phyloP scores from a whole-genome alignment of 2,329 filamentous ascomycete species.

The Stylonectria norvegica region DNA sequence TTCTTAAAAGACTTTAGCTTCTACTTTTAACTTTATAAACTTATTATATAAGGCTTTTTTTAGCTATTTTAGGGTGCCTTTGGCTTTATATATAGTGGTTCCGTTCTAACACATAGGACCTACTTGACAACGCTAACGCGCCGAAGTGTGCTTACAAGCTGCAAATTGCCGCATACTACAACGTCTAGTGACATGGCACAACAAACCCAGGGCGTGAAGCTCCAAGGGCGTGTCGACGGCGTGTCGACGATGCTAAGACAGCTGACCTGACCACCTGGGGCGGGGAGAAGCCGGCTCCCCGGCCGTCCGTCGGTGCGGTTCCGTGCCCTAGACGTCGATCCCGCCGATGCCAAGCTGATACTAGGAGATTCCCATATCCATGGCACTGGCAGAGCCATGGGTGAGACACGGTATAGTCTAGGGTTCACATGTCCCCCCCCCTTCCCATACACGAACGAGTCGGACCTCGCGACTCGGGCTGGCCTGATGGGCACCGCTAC shows the following conservation, averaged over 20 bases:
- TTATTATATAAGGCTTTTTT: slow-evolving; percentile 1
- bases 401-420: slow-evolving; percentile 13
- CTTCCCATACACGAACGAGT: slow-evolving; percentile 19
- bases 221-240: no score
- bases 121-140: neutral
- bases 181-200: no score
- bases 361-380: slow-evolving; percentile 17
- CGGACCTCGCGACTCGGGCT: slow-evolving; percentile 11
- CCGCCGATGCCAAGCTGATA: no score
- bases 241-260: no score
- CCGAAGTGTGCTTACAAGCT: neutral
- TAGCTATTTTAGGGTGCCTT: neutral
- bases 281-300: no score
- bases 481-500: slow-evolving; percentile 7
- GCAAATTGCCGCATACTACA: neutral
- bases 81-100: neutral
- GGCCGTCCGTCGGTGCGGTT: no score
- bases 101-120: neutral
- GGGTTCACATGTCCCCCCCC: slow-evolving; percentile 15
- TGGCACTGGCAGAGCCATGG: slow-evolving; percentile 19
- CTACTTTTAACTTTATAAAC: neutral
- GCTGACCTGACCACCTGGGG: no score
- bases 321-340: no score
- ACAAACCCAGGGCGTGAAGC: no score
- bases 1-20: neutral